Base-by-base conservation (phyloP, 176 grass and related monocot genomes). In the Hyparrhenia diplandra region DNA sequence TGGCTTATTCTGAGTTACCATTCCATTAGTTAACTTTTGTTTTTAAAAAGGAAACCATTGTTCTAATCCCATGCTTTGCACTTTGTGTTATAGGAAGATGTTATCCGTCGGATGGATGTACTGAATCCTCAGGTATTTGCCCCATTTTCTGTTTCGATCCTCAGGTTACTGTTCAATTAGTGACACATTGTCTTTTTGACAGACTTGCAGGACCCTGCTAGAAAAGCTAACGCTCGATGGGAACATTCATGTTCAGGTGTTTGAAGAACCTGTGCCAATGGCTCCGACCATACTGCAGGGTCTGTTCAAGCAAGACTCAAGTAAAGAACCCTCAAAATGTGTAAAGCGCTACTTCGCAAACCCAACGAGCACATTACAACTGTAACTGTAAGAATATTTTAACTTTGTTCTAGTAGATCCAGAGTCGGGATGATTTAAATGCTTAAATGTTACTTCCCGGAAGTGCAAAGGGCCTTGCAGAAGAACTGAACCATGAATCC, bases 121-220 rank as follows among this genome's bases (percentile, higher is more conserved):
- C 78, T 98, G 77, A 98, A 98, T 83, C 95, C 92, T 72, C 92
- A 93, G 92, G 95, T 98, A 91, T 74, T 17, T 24, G 57, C 8
- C 62, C 60, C 37, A 27, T 62, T 65, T 68, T 34, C 12, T 51
- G n/a, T 32, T 20, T 70, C 52, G 1, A 29, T 62, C 27, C 59
- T 13, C 13, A 23, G 37, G 1, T 17, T 32, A 45, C 36, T 36
- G 14, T 29, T 62, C 74, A 30, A 73, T 68, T 35, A 40, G 20
- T 71, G 67, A 67, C 66, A 11, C 20, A 34, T 67, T 71, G 8
- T 57, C 37, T 2, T 86, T n/a, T 84, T 67, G 81, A 40, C 84
- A 98, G 95, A 98, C 81, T 55, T 95, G 92, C 86, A 87, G 88
- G 90, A 82, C 84, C 64, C 85, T 98, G 67, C 61, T 98, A 76